Base-by-base conservation (phyloP, 345 rosid genomes). In the Balakata baccata region DNA sequence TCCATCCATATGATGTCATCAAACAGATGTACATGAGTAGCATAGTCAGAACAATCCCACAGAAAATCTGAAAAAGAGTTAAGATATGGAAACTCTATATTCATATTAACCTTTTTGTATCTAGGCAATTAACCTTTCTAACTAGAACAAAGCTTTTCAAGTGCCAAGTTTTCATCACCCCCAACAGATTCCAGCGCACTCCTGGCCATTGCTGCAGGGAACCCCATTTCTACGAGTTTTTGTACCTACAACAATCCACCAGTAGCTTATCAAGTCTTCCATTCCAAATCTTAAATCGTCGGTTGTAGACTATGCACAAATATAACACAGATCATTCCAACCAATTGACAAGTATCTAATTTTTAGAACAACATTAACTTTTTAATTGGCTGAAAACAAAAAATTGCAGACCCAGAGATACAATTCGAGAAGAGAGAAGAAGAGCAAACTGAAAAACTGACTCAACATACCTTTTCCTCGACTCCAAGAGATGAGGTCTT, bases 81-180 rank as follows among this genome's bases (percentile, higher is more conserved):
- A 20, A 11, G 60, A 57, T 43, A 17, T 39, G 62, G 18, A 51
- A 66, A 64, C 1, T 38, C 68, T 66, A 57, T 66, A 38, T 25
- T 60, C 63, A 60, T 69, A 75, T 34, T 6, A 58, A 46, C 54
- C 47, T 68, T 49, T 74, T 7, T 47, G 69, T 41, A 47, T 16
- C 17, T 22, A 25, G 46, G 64, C 50, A 38, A 25, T 11, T 17
- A 25, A 46, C 39, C 41, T n/a, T 50, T 47, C 38, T 47, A 73
- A 12, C 85, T 85, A 70, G 93, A 87, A 76, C 91, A 90, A 74
- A 93, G 97, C 87, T 80, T 93, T 81, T 96, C 99, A 72, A 96
- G 91, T 3, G 98, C 99, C 86, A 85, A 38, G 81, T 93, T 96
- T 86, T 96, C 99, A 83, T 96, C 99, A n/a, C 97, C 97, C 43